Base-by-base conservation (phyloP, 495 filamentous ascomycete genomes). In the Penicillium cinerascens region DNA sequence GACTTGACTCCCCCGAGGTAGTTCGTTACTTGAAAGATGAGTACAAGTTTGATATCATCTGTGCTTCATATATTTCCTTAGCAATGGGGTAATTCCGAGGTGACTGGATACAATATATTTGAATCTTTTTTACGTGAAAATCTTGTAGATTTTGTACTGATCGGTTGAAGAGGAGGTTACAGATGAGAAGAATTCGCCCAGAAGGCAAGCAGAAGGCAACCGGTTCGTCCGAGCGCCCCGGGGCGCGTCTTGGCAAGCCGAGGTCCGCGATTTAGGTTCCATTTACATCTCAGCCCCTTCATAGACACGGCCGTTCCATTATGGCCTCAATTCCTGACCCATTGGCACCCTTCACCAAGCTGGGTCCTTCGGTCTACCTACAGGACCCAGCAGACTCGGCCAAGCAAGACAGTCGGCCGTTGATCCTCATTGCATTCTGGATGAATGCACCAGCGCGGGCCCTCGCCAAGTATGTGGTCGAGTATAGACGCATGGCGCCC, bases 401-500 rank as follows among this genome's bases (percentile, higher is more conserved):
- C 38, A 21, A 54, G 11, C 8, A 56, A 25, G 37, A 55, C 13
- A 42, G 49, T 40, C 51, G 15, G 10, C 58, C 58, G 3, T 27
- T 64, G 35, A 69, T 77, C 27, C 45, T 77, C 46, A 53, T 75
- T 27, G 62, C 68, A 8, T 75, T 77, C 50, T 77, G 74, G 74
- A 72, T 74, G 69, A 72, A 73, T 44, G 74, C 74, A 4, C 65
- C 63, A 13, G 52, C 71, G 6, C 67, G 71, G 8, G 63, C 71
- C 4, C 47, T 71, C 15, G 59, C 62, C 44, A 74, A 75, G 58
- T 77, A 73, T 40, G 59, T 72, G 11, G 39, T 60, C 11, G 63
- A 71, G 37, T 77, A 77, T 45, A 56, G 58, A 22, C 63, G 59
- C 15, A 55, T 74, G 36, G 55, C 59, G 10, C 74, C 74, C 9